Evolutionary conservation across 2,329 filamentous ascomycete genomes (phyloP).

Genomic region (Colletotrichum aenigma): DNA sequence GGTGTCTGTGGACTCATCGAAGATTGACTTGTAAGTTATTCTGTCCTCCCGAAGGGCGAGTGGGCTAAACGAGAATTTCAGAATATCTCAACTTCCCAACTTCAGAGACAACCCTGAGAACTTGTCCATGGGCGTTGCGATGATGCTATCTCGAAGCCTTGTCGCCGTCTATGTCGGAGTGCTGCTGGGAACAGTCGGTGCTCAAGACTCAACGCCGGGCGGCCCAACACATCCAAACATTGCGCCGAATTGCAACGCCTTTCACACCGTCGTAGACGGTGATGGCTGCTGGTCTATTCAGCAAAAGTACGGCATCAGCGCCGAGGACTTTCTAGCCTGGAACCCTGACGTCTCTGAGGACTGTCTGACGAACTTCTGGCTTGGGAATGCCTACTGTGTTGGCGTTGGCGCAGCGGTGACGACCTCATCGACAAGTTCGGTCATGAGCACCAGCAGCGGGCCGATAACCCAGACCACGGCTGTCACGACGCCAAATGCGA

Average conservation of each 20-base stretch:
- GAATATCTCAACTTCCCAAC: background rate
- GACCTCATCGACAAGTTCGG: background rate
- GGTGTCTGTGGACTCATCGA: background rate
- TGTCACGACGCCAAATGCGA: background rate
- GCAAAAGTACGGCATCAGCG: constrained; percentile 25
- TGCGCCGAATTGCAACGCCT: constrained; percentile 21
- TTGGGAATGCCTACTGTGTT: background rate
- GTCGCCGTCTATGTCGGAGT: background rate
- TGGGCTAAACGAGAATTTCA: background rate
- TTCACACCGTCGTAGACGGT: constrained; percentile 14
- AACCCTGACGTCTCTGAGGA: constrained; percentile 29
- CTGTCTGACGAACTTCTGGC: constrained; percentile 30
- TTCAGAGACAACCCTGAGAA: background rate
- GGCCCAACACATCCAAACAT: background rate
- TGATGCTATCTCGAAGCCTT: background rate
- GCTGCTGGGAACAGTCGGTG: background rate
- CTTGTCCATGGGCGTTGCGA: background rate
- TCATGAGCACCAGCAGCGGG: background rate
- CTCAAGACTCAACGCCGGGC: background rate
- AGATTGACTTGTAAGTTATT: background rate
- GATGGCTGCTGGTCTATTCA: constrained; percentile 23
- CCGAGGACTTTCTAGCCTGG: constrained; percentile 28
- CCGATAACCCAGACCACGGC: background rate
- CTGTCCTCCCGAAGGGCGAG: background rate
- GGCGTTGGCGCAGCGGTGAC: background rate